Evolutionary conservation across 345 rosid species (phyloP), one percentile per base, ranked within the genome.

Genomic region (Aquilaria sinensis): DNA sequence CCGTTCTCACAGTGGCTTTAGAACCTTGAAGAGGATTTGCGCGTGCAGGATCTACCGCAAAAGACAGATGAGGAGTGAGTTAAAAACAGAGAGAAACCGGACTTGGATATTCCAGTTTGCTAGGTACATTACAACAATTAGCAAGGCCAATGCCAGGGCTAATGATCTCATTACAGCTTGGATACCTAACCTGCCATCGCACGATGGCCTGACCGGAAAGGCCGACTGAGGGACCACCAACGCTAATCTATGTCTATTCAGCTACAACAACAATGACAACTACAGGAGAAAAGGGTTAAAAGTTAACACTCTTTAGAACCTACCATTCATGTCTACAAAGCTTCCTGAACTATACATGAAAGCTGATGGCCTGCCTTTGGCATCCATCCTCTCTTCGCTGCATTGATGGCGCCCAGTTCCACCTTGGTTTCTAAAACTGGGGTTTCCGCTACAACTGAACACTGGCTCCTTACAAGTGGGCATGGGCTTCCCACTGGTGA

Each of bases 261-360:
- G 47, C 58, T 10, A 60, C 68, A 64, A 57, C 33, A 16, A 32
- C 1, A 9, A 37, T 3, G 43, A 9, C 43, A 37, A 9, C 7
- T 37, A 43, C 50, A 11, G 31, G 13, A 31, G 31, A n/a, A 57
- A 61, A 63, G 23, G 47, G 30, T 50, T 53, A 58, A 58, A 29
- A 51, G 69, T 54, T 66, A 51, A 47, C 48, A 63, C 47, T 48
- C 9, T 23, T 46, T 9, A 37, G 10, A 16, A 11, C 47, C 34
- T 37, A 56, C 34, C 32, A 23, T 33, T 50, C 32, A 23, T 33
- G 47, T 68, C 79, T 60, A 58, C 16, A 34, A 48, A 58, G 41
- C 30, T 53, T 57, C 59, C 79, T 74, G 64, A 43, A 54, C 78
- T 78, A 67, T 80, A 83, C 82, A 75, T 43, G 34, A 48, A 55